Evolutionary conservation across 768 basidiomycete species (phyloP), one percentile per base, ranked within the genome.

Genomic region (Cystobasidium ongulense): DNA sequence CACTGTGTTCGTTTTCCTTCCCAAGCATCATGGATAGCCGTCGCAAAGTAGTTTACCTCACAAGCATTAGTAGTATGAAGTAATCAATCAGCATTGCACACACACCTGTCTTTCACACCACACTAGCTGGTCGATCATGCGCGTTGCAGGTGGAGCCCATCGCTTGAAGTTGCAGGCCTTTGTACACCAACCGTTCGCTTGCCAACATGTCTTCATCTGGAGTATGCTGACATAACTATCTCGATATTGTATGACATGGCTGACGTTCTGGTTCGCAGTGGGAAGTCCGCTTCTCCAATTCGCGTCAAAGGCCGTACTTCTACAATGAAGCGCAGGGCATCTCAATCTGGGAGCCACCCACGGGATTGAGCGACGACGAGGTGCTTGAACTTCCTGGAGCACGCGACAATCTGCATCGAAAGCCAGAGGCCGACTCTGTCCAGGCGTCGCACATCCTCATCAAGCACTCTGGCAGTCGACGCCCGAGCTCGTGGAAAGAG

Each of bases 391-490:
- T 80, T 41, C 71, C 74, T 25, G 77, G 78, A 59, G 75, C 62
- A 63, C 71, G 25, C 75, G 78, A 59, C 39, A 77, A 15, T 62
- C 61, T 57, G 65, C 75, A 36, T 80, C 79, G 33, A 78, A 83
- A 21, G 72, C 75, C 13, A 76, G 63, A 63, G 53, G 33, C 29
- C 31, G 36, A 33, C 84, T 82, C 23, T 81, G 80, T 96, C 43
- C 87, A 92, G 63, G 95, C 93, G n/a, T 92, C 91, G 79, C 96
- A 99, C 83, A 84, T 99, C 75, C 82, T 99, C 72, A 88, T 97
- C 75, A 99, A 99, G 83, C 94, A 97, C 82, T 23, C 52, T 1
- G 83, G 80, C 36, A 81, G 80, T 61, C 78, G 84, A n/a, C 38
- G 84, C 38, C 82, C 84, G 1, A 75, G 77, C 21, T 81, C 80